Base-by-base conservation (phyloP, 2,329 filamentous ascomycete genomes). In the Alternaria atra region DNA sequence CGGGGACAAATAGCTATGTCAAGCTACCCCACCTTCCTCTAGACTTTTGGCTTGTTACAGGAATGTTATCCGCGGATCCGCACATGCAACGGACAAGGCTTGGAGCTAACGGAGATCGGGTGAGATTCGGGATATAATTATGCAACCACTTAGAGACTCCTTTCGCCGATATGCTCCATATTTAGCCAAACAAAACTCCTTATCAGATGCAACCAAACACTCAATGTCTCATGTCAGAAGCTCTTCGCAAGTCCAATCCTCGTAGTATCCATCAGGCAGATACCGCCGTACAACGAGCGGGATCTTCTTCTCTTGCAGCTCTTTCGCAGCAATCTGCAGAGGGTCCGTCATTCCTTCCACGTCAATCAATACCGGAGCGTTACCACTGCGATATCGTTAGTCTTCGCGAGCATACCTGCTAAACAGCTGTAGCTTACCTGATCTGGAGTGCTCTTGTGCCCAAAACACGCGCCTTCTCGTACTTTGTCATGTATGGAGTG, bases 401-500 rank as follows among this genome's bases (percentile, higher is more conserved):
- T 61, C 39, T 52, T 46, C 6, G 27, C 15, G 35, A 29, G 9
- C 23, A 1, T 9, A 15, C 12, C 15, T n/a, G 40, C 17, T 20
- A 25, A 30, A 25, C 2, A 1, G 9, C 46, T 15, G 20, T 15
- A 71, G 43, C 88, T 55, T 80, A 96, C 93, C 93, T 97, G 77
- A 99, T 98, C 81, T 99, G 95, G 77, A 98, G 81, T 40, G 95
- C 95, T 69, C 95, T 87, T 40, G 95, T 98, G 48, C 95, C 95
- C 66, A 99, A 83, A 61, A 99, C 94, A 76, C 95, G 89, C 65
- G 95, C 95, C 72, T 90, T 88, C 85, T 99, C 95, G 82, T 99
- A 99, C 84, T 99, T 99, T 69, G 95, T 99, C 94, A 99, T 97
- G 83, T 97, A 99, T 2, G 94, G 95, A 29, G 95, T 99, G 8